Evolutionary conservation across 108 stramenopile genomes (phyloP).

Genomic region (Pelagomonas calceolata): DNA sequence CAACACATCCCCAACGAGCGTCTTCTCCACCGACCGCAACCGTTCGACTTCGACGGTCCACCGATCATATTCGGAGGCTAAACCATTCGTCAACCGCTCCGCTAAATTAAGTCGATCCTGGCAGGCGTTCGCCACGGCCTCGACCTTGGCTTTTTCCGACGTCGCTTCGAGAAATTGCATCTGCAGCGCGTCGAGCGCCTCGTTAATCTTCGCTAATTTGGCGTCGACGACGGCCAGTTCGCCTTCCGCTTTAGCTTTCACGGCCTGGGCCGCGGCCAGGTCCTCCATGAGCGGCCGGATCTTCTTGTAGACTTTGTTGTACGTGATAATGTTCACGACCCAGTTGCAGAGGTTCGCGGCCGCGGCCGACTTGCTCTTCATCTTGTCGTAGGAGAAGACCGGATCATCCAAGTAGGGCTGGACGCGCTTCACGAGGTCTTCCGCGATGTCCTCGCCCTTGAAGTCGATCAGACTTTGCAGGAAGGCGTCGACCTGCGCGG

Average conservation of each 20-base stretch:
- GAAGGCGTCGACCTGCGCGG: constrained; percentile 37
- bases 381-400: constrained; percentile 18
- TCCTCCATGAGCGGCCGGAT: constrained; percentile 37
- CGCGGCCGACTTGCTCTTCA: constrained; percentile 25
- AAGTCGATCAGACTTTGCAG: constrained; percentile 31
- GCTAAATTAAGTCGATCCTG: constrained; percentile 40
- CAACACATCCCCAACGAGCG: constrained; percentile 44
- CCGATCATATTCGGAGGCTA: constrained; percentile 41
- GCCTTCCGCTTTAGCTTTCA: constrained; percentile 11
- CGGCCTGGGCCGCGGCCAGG: constrained; percentile 16
- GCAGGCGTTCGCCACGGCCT: constrained; percentile 29
- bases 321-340: constrained; percentile 50
- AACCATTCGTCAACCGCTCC: constrained; percentile 37
- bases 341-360: constrained; percentile 51
- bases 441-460: constrained; percentile 41
- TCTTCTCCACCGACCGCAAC: constrained; percentile 15
- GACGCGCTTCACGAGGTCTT: constrained; percentile 8
- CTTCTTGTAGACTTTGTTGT: constrained; percentile 32
- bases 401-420: constrained; percentile 14
- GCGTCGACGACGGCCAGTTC: constrained; percentile 20
- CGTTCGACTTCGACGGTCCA: constrained; percentile 37
- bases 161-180: constrained; percentile 33
- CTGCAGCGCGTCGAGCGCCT: constrained; percentile 27
- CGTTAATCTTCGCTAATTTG: constrained; percentile 24
- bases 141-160: constrained; percentile 31